Conservation (phyloP, 352 stramenopile species). For the Pythium coloratum region DNA sequence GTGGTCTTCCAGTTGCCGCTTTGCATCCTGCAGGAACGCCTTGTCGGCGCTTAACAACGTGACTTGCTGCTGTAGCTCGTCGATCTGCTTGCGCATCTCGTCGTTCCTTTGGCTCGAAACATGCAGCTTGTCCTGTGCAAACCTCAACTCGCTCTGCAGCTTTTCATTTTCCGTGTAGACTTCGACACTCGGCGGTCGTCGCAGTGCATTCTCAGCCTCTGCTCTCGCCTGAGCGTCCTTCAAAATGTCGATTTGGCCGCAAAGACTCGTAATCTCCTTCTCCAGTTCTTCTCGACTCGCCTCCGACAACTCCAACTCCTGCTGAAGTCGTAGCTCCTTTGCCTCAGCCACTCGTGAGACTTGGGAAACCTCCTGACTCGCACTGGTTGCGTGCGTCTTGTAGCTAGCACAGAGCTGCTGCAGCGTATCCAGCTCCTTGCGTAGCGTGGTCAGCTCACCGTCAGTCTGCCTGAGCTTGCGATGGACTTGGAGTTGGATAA, state of each 20-base stretch:
- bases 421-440: constrained; percentile 40
- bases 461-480: constrained; percentile 40
- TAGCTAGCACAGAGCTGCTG: constrained; percentile 29
- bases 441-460: constrained; percentile 35
- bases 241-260: constrained; percentile 40
- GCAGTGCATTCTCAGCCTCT: constrained; percentile 16
- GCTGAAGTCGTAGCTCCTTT: constrained; percentile 40
- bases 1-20: constrained; percentile 57
- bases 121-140: constrained; percentile 4
- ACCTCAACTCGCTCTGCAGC: constrained; percentile 32
- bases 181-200: constrained; percentile 13
- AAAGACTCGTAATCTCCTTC: constrained; percentile 46
- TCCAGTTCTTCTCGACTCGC: constrained; percentile 54
- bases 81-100: constrained; percentile 21
- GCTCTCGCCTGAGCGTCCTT: constrained; percentile 44
- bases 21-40: constrained; percentile 53
- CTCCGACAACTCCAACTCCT: constrained; percentile 55
- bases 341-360: constrained; percentile 32
- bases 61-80: constrained; percentile 41
- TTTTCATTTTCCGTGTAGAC: constrained; percentile 41
- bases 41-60: constrained; percentile 61
- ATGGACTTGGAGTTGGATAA: constrained; percentile 59
- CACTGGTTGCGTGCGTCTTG: constrained; percentile 33
- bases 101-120: constrained; percentile 15
- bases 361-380: constrained; percentile 37